Conservation (phyloP, 768 basidiomycete species). For the Leccinum subgranulosum region DNA sequence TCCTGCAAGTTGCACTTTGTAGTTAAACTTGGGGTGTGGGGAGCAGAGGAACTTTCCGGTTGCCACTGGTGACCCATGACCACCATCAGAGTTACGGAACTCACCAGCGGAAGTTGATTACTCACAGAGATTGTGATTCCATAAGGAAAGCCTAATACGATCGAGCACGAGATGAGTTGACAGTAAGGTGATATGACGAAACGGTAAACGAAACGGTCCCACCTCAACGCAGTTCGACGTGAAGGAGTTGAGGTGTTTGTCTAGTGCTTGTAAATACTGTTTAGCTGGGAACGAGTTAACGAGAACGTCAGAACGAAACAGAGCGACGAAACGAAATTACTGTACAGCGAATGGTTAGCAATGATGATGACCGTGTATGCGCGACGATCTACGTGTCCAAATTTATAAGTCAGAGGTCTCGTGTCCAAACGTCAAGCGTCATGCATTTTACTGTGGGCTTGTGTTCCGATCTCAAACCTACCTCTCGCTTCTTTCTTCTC, state of each 20-base stretch:
- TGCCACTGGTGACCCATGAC: not conserved
- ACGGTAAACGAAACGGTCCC: not conserved
- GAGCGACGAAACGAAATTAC: not conserved
- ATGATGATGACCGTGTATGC: not conserved
- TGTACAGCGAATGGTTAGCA: not conserved
- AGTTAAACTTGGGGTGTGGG: not conserved
- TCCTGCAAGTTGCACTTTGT: not conserved
- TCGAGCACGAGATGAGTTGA: too few relatives aligned
- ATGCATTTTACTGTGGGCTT: not conserved
- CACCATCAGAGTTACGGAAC: not conserved
- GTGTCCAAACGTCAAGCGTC: not conserved
- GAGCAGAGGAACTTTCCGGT: not conserved
- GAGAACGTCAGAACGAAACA: not conserved
- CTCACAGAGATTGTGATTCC: not conserved
- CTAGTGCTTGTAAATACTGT: not conserved
- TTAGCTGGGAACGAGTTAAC: not conserved
- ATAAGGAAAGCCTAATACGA: too few relatives aligned
- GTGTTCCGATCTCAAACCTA: not conserved
- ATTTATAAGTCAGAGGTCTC: not conserved
- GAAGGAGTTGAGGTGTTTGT: not conserved
- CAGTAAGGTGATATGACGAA: too few relatives aligned
- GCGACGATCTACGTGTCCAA: not conserved
- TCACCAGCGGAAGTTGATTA: not conserved
- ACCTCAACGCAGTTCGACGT: not conserved
- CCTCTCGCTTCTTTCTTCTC: not conserved